Conservation (phyloP, 1,284 basidiomycete genomes). For the Marasmius tenuissimus region DNA sequence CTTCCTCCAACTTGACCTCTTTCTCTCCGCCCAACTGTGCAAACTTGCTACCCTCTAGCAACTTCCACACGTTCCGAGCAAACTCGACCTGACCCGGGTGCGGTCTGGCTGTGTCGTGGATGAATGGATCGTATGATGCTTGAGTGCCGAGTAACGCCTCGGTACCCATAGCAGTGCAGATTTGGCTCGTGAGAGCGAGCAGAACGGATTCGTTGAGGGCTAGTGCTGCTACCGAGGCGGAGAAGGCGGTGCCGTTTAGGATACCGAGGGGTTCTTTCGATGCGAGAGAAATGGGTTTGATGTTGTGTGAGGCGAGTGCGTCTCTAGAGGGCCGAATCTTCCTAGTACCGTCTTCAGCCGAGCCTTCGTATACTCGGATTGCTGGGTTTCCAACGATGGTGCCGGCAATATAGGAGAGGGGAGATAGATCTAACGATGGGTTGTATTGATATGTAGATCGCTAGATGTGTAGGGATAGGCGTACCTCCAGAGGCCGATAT, state of each 20-base stretch:
- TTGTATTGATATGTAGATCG: not conserved
- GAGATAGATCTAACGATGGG: constrained; percentile 39
- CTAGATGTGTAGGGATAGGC: not conserved
- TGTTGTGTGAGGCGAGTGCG: constrained; percentile 43
- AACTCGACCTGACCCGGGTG: constrained; percentile 60
- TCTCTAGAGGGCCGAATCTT: constrained; percentile 41
- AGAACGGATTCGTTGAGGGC: constrained; percentile 52
- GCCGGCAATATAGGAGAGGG: constrained; percentile 59
- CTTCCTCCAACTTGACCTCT: constrained; percentile 37
- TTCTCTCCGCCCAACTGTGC: constrained; percentile 43
- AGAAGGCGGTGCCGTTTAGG: constrained; percentile 60
- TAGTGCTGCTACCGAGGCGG: constrained; percentile 30
- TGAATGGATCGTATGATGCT: constrained; percentile 55
- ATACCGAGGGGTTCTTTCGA: constrained; percentile 61
- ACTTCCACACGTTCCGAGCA: constrained; percentile 41
- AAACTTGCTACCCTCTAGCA: constrained; percentile 48
- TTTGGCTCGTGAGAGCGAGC: constrained; percentile 50
- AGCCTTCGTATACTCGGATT: constrained; percentile 45
- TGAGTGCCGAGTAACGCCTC: constrained; percentile 54
- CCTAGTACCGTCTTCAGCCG: constrained; percentile 27
- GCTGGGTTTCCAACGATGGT: constrained; percentile 53
- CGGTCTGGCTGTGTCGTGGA: constrained; percentile 56
- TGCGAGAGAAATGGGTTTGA: constrained; percentile 48
- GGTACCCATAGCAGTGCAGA: constrained; percentile 59
- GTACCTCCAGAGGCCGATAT: constrained; percentile 52